These are phyloP conservation scores for Heimioporus sp. DNA, from an alignment of 768 basidiomycete species.

Conservation along the genomic window DNA sequence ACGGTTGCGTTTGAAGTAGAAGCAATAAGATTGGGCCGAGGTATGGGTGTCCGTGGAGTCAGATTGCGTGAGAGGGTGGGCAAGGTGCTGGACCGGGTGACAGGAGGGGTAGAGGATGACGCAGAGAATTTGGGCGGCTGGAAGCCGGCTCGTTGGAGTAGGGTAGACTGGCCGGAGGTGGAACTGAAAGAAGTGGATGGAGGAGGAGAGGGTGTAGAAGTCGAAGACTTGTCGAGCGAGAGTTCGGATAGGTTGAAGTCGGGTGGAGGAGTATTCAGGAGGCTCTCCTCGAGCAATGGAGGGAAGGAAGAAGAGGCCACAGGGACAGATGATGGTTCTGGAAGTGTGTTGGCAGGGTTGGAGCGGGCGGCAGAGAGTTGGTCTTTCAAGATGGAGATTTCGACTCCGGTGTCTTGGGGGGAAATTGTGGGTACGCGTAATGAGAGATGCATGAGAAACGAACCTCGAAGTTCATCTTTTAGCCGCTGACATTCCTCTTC, in stretches of 20 bases:
- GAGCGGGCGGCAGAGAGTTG: conserved; percentile 50
- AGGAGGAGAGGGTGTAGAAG: conserved; percentile 32
- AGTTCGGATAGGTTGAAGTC: conserved; percentile 63
- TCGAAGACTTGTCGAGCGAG: conserved; percentile 41
- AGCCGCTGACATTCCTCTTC: conserved; percentile 91
- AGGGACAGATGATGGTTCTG: conserved; percentile 26
- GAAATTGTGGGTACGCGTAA: background rate
- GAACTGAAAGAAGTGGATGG: conserved; percentile 31
- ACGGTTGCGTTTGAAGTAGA: conserved; percentile 38
- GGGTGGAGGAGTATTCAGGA: conserved; percentile 58
- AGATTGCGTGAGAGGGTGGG: conserved; percentile 49
- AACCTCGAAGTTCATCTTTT: conserved; percentile 92
- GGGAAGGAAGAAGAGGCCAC: conserved; percentile 35
- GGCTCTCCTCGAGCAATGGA: conserved; percentile 47
- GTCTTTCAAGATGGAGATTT: conserved; percentile 80
- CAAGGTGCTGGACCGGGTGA: conserved; percentile 58
- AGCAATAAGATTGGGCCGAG: conserved; percentile 38
- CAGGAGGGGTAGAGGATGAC: conserved; percentile 44
- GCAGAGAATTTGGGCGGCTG: conserved; percentile 40
- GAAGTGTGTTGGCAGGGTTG: conserved; percentile 27
- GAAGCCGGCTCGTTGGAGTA: conserved; percentile 54
- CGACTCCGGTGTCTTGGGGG: conserved; percentile 73
- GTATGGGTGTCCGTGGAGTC: conserved; percentile 43
- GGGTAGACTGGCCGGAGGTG: conserved; percentile 41
- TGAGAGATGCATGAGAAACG: conserved; percentile 32